Percentiles rank a stretch among this genome's conserved stretches.
Conservation (phyloP, 305 asterid species). For the Ajuga reptans region DNA sequence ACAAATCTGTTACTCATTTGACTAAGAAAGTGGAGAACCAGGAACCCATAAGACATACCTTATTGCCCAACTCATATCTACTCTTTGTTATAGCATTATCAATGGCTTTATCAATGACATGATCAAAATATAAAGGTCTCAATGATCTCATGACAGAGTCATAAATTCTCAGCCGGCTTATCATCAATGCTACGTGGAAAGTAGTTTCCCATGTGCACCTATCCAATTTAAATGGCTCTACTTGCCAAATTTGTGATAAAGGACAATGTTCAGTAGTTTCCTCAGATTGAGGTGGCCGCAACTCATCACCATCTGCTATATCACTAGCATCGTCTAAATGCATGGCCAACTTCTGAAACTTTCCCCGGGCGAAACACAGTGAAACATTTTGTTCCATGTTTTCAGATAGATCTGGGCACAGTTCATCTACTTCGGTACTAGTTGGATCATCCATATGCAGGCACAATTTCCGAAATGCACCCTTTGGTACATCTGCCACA, state of each 20-base stretch:
- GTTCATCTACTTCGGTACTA: slow-evolving; percentile 39
- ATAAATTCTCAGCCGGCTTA: slow-evolving; percentile 54
- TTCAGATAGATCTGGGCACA: slow-evolving; percentile 46
- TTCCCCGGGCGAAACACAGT: slow-evolving; percentile 23
- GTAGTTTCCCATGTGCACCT: slow-evolving; percentile 31
- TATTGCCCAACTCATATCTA: slow-evolving; percentile 31
- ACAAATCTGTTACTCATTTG: background rate
- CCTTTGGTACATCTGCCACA: slow-evolving; percentile 33
- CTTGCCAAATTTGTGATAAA: slow-evolving; percentile 31
- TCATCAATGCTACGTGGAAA: slow-evolving; percentile 51
- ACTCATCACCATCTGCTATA: slow-evolving; percentile 37
- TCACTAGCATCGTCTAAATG: slow-evolving; percentile 30
- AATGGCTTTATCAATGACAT: slow-evolving; percentile 38
- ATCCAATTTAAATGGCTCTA: slow-evolving; percentile 31
- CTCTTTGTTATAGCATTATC: slow-evolving; percentile 32
- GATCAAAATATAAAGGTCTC: slow-evolving; percentile 41
- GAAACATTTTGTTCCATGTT: slow-evolving; percentile 25
- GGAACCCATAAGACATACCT: slow-evolving; percentile 37
- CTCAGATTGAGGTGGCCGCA: slow-evolving; percentile 48
- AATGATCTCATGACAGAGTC: slow-evolving; percentile 50
- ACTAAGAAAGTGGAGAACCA: slow-evolving; percentile 13
- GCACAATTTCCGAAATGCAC: slow-evolving; percentile 53
- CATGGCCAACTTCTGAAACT: slow-evolving; percentile 36
- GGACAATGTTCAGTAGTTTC: slow-evolving; percentile 33
- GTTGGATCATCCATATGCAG: slow-evolving; percentile 37